Evolutionary conservation across 1,284 basidiomycete genomes (phyloP), one percentile per base, ranked within the genome.

Genomic region (Cutaneotrichosporon cutaneum): DNA sequence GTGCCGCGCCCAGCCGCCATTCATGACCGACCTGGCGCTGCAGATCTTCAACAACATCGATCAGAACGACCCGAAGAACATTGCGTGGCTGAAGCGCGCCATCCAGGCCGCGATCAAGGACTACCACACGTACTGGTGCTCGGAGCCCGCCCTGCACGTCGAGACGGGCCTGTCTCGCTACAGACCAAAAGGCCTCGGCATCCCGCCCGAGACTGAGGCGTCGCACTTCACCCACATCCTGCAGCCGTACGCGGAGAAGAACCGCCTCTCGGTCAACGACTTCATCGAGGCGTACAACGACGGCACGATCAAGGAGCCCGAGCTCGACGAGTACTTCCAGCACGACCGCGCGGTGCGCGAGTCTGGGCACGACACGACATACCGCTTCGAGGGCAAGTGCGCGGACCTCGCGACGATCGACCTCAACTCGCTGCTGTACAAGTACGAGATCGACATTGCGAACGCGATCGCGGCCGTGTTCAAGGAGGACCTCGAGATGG

Each of bases 91-190:
- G 57, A 95, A 93, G 78, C 87, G 89, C 22, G 94, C 94, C 2
- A 96, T 99, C 64, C 89, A 90, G 74, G 92, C 95, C 4, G 94
- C 95, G 30, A 94, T 99, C 82, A 97, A 98, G 80, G 95, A 99
- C 77, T 99, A 99, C 78, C 94, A 98, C 82, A 92, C 89, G 39
- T 88, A 99, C 67, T 99, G 95, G 95, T 90, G 95, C 72, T 87
- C 90, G 10, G 87, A 90, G 75, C 96, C 94, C 21, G 88, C 95
- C 27, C 89, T 96, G 70, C 94, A 99, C 78, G 87, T 88, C 35
- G 91, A 90, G 80, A 92, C 92, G 6, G 94, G 95, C 39, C 85
- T 99, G 14, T 95, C 93, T 0, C 88, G 95, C 54, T 99, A 88
- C 81, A 87, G 94, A 30, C 95, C 95, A 5, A 90, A 90, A 64